Evolutionary conservation across 2,329 filamentous ascomycete genomes (phyloP).

Genomic region (Exserohilum rostratum): DNA sequence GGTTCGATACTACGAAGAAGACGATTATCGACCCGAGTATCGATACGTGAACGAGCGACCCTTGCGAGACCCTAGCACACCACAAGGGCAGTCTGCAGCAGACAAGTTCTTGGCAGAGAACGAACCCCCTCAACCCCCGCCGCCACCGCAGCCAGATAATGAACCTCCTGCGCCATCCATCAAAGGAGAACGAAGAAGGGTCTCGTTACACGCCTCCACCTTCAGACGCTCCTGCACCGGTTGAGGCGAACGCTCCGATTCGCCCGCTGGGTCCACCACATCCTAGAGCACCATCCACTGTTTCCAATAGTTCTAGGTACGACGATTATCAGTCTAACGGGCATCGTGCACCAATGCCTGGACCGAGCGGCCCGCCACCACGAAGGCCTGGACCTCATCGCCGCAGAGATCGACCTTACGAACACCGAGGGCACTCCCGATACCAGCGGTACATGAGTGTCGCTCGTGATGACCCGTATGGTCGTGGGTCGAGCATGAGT

Average conservation of each 20-base stretch:
- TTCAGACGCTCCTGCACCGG: constrained; percentile 20
- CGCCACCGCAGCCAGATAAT: constrained; percentile 19
- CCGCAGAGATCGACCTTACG: constrained; percentile 41
- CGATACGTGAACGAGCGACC: constrained; percentile 30
- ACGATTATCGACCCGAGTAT: constrained; percentile 28
- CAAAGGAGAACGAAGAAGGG: constrained; percentile 34
- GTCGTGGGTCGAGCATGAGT: constrained; percentile 42
- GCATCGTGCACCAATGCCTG: constrained; percentile 36
- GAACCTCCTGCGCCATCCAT: constrained; percentile 24
- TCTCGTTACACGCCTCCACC: constrained; percentile 40
- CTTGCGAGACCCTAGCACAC: constrained; percentile 28
- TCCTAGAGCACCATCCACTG: constrained; percentile 34
- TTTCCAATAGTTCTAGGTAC: constrained; percentile 43
- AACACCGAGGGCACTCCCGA: constrained; percentile 41
- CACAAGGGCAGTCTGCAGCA: constrained; percentile 37
- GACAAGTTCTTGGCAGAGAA: constrained; percentile 45
- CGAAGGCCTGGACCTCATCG: constrained; percentile 39
- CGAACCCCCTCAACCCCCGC: constrained; percentile 20
- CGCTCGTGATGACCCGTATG: constrained; percentile 43
- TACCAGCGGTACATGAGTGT: constrained; percentile 47
- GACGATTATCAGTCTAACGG: constrained; percentile 33
- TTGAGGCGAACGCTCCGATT: constrained; percentile 20
- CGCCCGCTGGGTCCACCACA: constrained; percentile 27
- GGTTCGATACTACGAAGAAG: constrained; percentile 37
- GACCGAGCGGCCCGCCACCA: constrained; percentile 23